Evolutionary conservation across 179 eudicot species (phyloP).

Genomic region (Heliamphora pulchella): DNA sequence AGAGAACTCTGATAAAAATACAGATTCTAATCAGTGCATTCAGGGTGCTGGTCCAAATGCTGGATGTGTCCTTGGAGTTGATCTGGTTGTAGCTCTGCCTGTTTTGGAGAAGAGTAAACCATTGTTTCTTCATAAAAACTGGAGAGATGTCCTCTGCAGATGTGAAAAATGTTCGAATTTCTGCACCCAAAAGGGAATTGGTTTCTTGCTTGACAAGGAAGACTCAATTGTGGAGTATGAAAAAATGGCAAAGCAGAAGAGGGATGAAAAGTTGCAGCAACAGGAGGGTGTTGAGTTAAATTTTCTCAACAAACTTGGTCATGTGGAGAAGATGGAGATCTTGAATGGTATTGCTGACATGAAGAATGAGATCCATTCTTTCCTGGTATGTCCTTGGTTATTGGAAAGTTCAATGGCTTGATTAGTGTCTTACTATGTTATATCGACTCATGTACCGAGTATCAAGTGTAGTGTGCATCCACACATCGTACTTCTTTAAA

Average conservation of each 20-base stretch:
- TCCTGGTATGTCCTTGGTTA: conserved; percentile 44
- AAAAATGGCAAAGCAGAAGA: conserved; percentile 66
- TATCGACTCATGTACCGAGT: no score
- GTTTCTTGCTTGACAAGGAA: conserved; percentile 71
- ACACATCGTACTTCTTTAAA: not conserved
- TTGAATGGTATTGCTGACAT: conserved; percentile 80
- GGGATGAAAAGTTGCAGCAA: conserved; percentile 74
- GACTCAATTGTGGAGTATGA: conserved; percentile 90
- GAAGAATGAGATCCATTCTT: conserved; percentile 67
- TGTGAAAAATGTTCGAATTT: conserved; percentile 54
- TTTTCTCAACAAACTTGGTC: conserved; percentile 71
- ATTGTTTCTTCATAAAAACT: conserved; percentile 59
- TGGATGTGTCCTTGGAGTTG: conserved; percentile 49
- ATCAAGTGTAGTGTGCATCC: no score
- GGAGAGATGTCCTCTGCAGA: conserved; percentile 71
- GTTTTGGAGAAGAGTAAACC: conserved; percentile 34
- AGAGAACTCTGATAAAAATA: conserved; percentile 23
- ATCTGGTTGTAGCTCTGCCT: conserved; percentile 39
- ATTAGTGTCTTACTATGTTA: not conserved
- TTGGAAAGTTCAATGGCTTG: not conserved
- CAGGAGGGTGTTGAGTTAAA: conserved; percentile 63
- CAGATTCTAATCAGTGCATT: conserved; percentile 25
- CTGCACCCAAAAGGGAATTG: conserved; percentile 48
- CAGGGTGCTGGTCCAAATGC: conserved; percentile 35
- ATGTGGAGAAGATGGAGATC: conserved; percentile 81